Evolutionary conservation across 768 basidiomycete genomes (phyloP).

Genomic region (Podaxis rugospora): DNA sequence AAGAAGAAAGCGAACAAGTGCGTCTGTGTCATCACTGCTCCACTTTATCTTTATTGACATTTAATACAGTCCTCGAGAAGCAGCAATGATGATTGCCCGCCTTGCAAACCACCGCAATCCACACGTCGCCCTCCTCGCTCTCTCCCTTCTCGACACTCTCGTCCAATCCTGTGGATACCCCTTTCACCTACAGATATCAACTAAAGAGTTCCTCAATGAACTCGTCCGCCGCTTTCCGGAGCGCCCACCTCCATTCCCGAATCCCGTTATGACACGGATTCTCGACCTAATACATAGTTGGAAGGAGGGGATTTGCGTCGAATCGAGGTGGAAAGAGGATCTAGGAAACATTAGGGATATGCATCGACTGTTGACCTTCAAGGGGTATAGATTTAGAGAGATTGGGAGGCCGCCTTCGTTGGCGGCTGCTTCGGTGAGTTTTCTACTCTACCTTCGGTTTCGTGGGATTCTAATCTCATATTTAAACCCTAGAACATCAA

Average conservation of each 20-base stretch:
- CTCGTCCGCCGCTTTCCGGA: conserved; percentile 97
- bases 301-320: conserved; percentile 90
- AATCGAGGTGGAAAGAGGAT: conserved; percentile 93
- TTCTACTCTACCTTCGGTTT: not conserved
- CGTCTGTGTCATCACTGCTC: conserved; percentile 19
- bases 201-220: conserved; percentile 98
- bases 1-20: conserved; percentile 95
- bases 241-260: conserved; percentile 91
- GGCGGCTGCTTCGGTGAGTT: conserved; percentile 39
- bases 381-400: conserved; percentile 81
- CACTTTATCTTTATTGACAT: not conserved
- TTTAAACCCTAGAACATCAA: conserved; percentile 66
- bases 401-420: conserved; percentile 25
- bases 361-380: conserved; percentile 91
- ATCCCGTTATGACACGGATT: conserved; percentile 92
- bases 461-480: not conserved
- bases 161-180: conserved; percentile 96
- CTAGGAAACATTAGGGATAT: conserved; percentile 96
- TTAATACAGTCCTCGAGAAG: conserved; percentile 76
- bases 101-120: conserved; percentile 91
- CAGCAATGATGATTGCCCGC: conserved; percentile 77
- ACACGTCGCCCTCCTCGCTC: conserved; percentile 82
- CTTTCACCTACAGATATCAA: conserved; percentile 93
- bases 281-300: conserved; percentile 89
- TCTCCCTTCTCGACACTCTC: conserved; percentile 85